phyloP scores from a whole-genome alignment of 2,329 filamentous ascomycete species.

The Colletotrichum acutatum region DNA sequence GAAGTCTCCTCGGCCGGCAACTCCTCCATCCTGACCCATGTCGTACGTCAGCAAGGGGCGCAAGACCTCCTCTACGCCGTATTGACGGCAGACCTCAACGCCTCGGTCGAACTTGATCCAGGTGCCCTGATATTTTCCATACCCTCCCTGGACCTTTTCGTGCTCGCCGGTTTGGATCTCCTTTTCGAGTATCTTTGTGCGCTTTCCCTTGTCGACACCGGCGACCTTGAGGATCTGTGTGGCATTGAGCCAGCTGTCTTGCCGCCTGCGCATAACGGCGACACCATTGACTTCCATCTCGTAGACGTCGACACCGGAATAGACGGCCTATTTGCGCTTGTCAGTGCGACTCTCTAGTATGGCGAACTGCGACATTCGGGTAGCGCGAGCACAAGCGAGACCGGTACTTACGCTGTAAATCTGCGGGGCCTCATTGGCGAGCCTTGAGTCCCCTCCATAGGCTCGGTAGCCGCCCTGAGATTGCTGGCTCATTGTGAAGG shows the following conservation, averaged over 20 bases:
- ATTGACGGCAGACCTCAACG: slow-evolving; percentile 87
- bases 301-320: slow-evolving; percentile 96
- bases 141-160: slow-evolving; percentile 98
- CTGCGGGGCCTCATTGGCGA: slow-evolving; percentile 58
- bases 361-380: neutral
- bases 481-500: slow-evolving; percentile 67
- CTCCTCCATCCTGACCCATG: slow-evolving; percentile 79
- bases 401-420: slow-evolving; percentile 69
- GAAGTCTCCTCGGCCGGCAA: slow-evolving; percentile 78
- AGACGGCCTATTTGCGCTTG: slow-evolving; percentile 72
- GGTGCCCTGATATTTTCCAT: slow-evolving; percentile 98
- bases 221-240: slow-evolving; percentile 99
- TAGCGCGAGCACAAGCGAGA: neutral
- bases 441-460: slow-evolving; percentile 46
- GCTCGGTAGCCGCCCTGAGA: slow-evolving; percentile 58
- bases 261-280: slow-evolving; percentile 94
- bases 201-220: slow-evolving; percentile 95
- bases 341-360: slow-evolving; percentile 4
- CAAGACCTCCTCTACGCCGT: slow-evolving; percentile 80
- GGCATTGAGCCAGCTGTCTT: slow-evolving; percentile 96
- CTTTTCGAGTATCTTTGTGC: slow-evolving; percentile 97
- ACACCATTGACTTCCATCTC: slow-evolving; percentile 97
- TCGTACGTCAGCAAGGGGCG: slow-evolving; percentile 83
- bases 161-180: slow-evolving; percentile 96
- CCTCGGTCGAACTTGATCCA: slow-evolving; percentile 97